Evolutionary conservation across 768 basidiomycete species (phyloP).

Genomic region (Candolleomyces eurysporus): DNA sequence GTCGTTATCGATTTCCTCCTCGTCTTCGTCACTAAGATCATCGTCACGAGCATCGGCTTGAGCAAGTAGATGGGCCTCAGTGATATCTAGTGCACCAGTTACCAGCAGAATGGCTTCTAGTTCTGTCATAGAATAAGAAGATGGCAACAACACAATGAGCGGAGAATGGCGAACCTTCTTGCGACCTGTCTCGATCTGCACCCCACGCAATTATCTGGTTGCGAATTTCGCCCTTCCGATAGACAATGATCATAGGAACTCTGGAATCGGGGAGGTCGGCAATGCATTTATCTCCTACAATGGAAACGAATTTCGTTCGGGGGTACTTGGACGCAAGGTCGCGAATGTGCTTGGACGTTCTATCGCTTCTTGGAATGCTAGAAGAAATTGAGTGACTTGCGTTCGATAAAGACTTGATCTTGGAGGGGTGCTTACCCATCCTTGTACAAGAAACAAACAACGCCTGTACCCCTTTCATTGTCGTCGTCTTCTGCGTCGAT

Average conservation of each 20-base stretch:
- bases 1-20: slow-evolving; percentile 43
- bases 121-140: slow-evolving; percentile 36
- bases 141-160: slow-evolving; percentile 4
- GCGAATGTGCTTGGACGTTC: slow-evolving; percentile 65
- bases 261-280: slow-evolving; percentile 92
- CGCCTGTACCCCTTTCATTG: slow-evolving; percentile 78
- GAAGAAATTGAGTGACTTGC: background rate
- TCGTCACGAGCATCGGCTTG: slow-evolving; percentile 30
- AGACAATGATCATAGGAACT: slow-evolving; percentile 89
- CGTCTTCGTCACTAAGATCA: slow-evolving; percentile 43
- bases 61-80: slow-evolving; percentile 40
- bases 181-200: slow-evolving; percentile 68
- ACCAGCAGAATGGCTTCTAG: slow-evolving; percentile 69
- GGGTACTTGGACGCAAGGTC: slow-evolving; percentile 81
- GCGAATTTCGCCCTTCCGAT: slow-evolving; percentile 87
- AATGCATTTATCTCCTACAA: slow-evolving; percentile 93
- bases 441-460: slow-evolving; percentile 93
- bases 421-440: slow-evolving; percentile 65
- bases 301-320: slow-evolving; percentile 93
- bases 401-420: background rate
- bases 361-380: slow-evolving; percentile 81
- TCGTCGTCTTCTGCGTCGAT: slow-evolving; percentile 63
- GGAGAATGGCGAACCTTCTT: slow-evolving; percentile 59
- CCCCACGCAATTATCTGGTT: slow-evolving; percentile 87
- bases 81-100: slow-evolving; percentile 61